Conservation (phyloP, 176 grass and related monocot genomes). For the Avena sativa region DNA sequence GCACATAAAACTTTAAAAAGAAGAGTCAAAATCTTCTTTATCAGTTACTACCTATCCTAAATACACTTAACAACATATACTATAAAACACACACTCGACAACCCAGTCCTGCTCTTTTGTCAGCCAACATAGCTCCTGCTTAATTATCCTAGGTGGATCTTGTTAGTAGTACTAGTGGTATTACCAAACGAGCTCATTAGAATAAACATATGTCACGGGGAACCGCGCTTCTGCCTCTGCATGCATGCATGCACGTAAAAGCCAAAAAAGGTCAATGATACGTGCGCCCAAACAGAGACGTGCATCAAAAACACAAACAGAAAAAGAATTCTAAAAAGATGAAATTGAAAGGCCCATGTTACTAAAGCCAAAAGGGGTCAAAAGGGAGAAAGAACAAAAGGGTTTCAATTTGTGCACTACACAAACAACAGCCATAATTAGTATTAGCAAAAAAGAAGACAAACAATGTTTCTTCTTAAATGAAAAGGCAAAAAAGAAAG, state of each 20-base stretch:
- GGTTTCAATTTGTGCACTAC: constrained; percentile 25
- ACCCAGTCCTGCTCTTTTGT: neutral
- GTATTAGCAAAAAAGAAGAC: constrained; percentile 33
- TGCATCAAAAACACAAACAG: constrained; percentile 26
- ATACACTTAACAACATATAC: constrained; percentile 1
- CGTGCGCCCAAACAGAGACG: constrained; percentile 43
- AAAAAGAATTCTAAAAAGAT: constrained; percentile 6
- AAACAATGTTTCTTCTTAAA: neutral
- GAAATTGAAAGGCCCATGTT: constrained; percentile 38
- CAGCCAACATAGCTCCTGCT: neutral
- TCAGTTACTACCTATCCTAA: neutral
- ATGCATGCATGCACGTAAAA: constrained; percentile 54
- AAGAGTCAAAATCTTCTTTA: neutral
- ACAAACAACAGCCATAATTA: constrained; percentile 28
- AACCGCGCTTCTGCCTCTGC: constrained; percentile 36
- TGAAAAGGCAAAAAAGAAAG: constrained; percentile 28
- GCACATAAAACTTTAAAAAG: neutral
- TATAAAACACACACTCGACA: neutral
- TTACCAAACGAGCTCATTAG: constrained; percentile 18
- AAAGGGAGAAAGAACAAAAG: constrained; percentile 37
- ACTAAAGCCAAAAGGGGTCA: constrained; percentile 52
- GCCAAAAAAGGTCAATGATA: constrained; percentile 52
- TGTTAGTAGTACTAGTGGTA: neutral
- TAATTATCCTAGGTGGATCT: neutral
- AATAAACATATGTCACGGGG: constrained; percentile 33